phyloP scores from a whole-genome alignment of 2,329 filamentous ascomycete species.

The Westerdykella sp. region DNA sequence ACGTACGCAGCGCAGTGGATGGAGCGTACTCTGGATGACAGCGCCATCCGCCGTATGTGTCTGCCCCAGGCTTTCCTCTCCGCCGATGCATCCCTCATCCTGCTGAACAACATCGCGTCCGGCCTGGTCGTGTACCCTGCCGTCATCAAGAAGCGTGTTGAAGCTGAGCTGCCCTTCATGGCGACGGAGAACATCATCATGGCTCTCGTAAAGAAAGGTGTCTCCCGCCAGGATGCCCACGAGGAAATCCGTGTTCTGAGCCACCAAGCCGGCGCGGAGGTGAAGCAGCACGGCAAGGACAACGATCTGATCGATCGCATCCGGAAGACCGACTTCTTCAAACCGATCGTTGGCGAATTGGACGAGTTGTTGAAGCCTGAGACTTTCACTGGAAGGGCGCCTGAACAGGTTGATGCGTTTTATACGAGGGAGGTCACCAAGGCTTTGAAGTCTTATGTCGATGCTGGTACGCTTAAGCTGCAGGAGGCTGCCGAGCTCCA shows the following conservation, averaged over 20 bases:
- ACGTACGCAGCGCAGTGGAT: conserved; percentile 71
- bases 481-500: conserved; percentile 27
- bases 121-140: conserved; percentile 72
- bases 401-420: conserved; percentile 51
- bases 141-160: conserved; percentile 60
- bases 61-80: conserved; percentile 46
- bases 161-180: conserved; percentile 83
- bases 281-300: conserved; percentile 64
- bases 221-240: conserved; percentile 73
- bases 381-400: conserved; percentile 52
- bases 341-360: conserved; percentile 60
- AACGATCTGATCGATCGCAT: conserved; percentile 83
- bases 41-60: conserved; percentile 56
- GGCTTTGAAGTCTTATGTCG: conserved; percentile 43
- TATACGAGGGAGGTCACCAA: conserved; percentile 45
- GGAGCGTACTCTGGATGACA: conserved; percentile 73
- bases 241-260: conserved; percentile 78
- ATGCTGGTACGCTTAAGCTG: conserved; percentile 15
- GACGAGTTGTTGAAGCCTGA: conserved; percentile 61
- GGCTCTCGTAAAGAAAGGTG: conserved; percentile 65
- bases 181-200: conserved; percentile 55
- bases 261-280: conserved; percentile 65
- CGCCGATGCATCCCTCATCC: conserved; percentile 55
- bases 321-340: conserved; percentile 66
- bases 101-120: conserved; percentile 67